Conservation (phyloP, 495 filamentous ascomycete species). For the Lichenothelia convexa region DNA sequence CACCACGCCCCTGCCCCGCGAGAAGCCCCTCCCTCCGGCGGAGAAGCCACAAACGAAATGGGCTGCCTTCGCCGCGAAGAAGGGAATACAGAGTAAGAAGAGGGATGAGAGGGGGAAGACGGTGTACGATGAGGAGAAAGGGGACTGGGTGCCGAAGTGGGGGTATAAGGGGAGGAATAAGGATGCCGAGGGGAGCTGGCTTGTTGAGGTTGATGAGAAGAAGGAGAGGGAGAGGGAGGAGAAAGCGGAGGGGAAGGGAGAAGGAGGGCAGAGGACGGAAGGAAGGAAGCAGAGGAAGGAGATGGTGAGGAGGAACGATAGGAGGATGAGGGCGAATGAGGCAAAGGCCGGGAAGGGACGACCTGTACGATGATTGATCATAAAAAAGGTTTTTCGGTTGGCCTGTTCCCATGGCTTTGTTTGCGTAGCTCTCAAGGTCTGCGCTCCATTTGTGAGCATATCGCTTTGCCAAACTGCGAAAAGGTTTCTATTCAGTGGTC, state of each 20-base stretch:
- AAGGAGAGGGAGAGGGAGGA: conserved; percentile 34
- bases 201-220: conserved; percentile 78
- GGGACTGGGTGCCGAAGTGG: conserved; percentile 84
- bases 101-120: conserved; percentile 48
- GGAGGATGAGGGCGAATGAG: conserved; percentile 13
- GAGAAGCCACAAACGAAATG: conserved; percentile 75
- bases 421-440: too few relatives aligned
- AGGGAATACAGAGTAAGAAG: conserved; percentile 76
- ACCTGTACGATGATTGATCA: too few relatives aligned
- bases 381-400: too few relatives aligned
- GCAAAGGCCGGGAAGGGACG: too few relatives aligned
- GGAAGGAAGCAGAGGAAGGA: conserved; percentile 15
- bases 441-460: too few relatives aligned
- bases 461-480: too few relatives aligned
- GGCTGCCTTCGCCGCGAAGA: conserved; percentile 87
- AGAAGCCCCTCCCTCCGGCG: conserved; percentile 76
- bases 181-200: conserved; percentile 56
- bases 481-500: too few relatives aligned
- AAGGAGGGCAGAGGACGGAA: conserved; percentile 24
- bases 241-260: conserved; percentile 36
- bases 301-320: neutral
- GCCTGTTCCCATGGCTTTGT: too few relatives aligned
- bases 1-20: conserved; percentile 55
- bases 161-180: conserved; percentile 89
- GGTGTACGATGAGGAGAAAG: conserved; percentile 65